Conservation (phyloP, 306 rosid genomes). For the Trifolium dubium region DNA sequence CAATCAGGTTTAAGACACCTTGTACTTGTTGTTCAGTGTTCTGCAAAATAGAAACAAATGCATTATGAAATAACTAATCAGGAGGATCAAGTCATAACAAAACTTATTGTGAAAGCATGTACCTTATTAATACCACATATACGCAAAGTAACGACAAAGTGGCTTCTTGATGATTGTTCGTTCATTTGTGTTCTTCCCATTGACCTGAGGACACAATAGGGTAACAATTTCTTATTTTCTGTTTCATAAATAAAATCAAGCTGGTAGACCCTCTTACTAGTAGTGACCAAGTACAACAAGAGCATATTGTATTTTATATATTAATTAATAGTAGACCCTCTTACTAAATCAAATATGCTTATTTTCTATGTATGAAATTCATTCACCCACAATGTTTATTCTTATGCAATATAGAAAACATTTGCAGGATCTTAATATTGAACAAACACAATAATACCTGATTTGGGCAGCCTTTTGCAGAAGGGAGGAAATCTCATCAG, state of each 20-base stretch:
- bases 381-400: conserved; percentile 20
- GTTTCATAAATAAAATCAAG: neutral
- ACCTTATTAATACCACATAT: conserved; percentile 89
- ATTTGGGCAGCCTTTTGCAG: conserved; percentile 83
- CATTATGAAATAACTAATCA: conserved; percentile 24
- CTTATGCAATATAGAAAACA: conserved; percentile 5
- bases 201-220: conserved; percentile 60
- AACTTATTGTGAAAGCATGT: conserved; percentile 15
- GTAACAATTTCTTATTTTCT: conserved; percentile 16
- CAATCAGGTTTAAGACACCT: conserved; percentile 89
- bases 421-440: conserved; percentile 8
- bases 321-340: neutral
- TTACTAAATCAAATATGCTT: neutral
- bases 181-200: conserved; percentile 96
- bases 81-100: conserved; percentile 13
- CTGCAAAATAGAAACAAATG: conserved; percentile 47
- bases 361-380: conserved; percentile 5
- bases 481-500: conserved; percentile 88
- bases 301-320: neutral
- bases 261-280: conserved; percentile 19
- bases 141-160: conserved; percentile 90
- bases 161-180: conserved; percentile 97
- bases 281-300: conserved; percentile 18
- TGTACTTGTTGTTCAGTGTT: conserved; percentile 95
- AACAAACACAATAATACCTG: conserved; percentile 53